Percentiles rank a stretch among this genome's conserved stretches.
phyloP scores from a whole-genome alignment of 441 rosid species.

The Theobroma grandiflorum region DNA sequence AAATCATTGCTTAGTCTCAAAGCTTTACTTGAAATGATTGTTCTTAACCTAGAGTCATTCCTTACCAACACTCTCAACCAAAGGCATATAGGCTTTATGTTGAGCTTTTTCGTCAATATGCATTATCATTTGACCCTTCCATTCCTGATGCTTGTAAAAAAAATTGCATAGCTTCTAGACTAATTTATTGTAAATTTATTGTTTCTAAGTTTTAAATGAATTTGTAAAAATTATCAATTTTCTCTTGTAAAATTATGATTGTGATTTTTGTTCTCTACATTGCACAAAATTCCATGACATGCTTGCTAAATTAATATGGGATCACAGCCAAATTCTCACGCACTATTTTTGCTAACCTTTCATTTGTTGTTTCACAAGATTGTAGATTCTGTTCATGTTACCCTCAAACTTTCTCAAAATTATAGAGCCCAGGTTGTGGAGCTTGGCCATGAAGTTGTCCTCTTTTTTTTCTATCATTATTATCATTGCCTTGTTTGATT shows the following conservation, averaged over 20 bases:
- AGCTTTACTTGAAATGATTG: neutral
- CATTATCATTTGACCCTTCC: slow-evolving; percentile 41
- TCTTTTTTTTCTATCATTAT: slow-evolving; percentile 54
- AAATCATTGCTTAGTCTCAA: too few relatives aligned
- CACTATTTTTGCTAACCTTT: neutral
- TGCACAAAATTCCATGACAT: too few relatives aligned
- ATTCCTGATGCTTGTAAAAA: slow-evolving; percentile 38
- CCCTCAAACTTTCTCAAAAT: slow-evolving; percentile 55
- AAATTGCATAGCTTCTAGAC: slow-evolving; percentile 28
- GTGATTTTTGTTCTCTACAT: too few relatives aligned
- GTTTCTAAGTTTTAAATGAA: too few relatives aligned
- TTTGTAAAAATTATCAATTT: too few relatives aligned
- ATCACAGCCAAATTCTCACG: too few relatives aligned
- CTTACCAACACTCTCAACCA: slow-evolving; percentile 59
- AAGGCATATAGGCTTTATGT: slow-evolving; percentile 66
- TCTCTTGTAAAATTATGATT: too few relatives aligned
- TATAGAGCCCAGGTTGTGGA: slow-evolving; percentile 46
- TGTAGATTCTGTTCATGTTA: slow-evolving; percentile 53
- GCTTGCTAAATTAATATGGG: too few relatives aligned
- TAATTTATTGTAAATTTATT: neutral
- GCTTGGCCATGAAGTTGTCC: slow-evolving; percentile 55
- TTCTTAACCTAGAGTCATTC: slow-evolving; percentile 48
- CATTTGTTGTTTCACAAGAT: slow-evolving; percentile 51
- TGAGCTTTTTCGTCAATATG: slow-evolving; percentile 53
- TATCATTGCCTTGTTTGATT: slow-evolving; percentile 50